A percentile compares a stretch with the other conserved stretches of the same genome.
phyloP scores from a whole-genome alignment of 495 filamentous ascomycete species.

The Penicillium riverlandense region DNA sequence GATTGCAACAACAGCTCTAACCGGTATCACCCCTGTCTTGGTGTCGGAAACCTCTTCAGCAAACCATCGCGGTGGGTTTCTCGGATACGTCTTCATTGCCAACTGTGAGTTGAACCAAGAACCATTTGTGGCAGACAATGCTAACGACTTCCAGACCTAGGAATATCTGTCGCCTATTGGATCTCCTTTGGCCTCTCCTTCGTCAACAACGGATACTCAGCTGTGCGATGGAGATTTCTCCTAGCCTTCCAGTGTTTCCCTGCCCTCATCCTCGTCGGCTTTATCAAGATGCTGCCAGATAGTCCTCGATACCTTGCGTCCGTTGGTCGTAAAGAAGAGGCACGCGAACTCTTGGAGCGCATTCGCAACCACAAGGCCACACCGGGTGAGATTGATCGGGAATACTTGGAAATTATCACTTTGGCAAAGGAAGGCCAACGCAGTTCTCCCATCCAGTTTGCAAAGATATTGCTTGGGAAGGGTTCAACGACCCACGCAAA shows the following conservation, averaged over 20 bases:
- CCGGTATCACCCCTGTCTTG: constrained; percentile 44
- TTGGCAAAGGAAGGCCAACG: constrained; percentile 21
- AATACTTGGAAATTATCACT: constrained; percentile 36
- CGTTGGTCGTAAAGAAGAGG: constrained; percentile 32
- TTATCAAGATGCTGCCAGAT: constrained; percentile 45
- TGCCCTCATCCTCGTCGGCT: constrained; percentile 39
- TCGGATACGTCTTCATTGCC: constrained; percentile 48
- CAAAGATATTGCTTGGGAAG: constrained; percentile 23
- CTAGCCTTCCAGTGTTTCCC: constrained; percentile 50
- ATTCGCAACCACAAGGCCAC: constrained; percentile 14
- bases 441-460: constrained; percentile 33
- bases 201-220: constrained; percentile 40
- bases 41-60: constrained; percentile 45
- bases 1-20: constrained; percentile 25
- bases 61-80: constrained; percentile 37
- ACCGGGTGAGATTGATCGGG: constrained; percentile 23
- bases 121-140: background rate
- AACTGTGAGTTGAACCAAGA: constrained; percentile 27
- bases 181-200: constrained; percentile 51
- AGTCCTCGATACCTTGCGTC: constrained; percentile 38
- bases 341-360: constrained; percentile 23
- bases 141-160: constrained; percentile 34
- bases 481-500: constrained; percentile 23
- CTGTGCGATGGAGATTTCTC: constrained; percentile 48
- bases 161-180: constrained; percentile 58